phyloP scores from a whole-genome alignment of 805 yeast species.

The Cyberlindnera meyerae region DNA sequence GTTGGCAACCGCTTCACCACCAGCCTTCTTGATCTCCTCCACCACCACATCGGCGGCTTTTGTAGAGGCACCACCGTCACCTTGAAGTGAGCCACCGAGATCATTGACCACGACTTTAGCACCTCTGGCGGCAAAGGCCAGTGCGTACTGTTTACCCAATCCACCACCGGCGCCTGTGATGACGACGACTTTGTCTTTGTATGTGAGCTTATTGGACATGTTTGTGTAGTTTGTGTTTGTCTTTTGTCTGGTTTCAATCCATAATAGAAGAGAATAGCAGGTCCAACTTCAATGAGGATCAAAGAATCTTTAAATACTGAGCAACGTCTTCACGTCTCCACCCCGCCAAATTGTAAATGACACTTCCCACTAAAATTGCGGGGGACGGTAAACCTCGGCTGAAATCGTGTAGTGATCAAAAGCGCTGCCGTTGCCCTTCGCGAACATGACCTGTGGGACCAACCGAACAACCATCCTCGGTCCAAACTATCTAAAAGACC shows the following conservation, averaged over 20 bases:
- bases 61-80: constrained; percentile 62
- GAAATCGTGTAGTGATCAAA: too few species aligned
- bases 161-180: constrained; percentile 99
- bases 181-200: constrained; percentile 82
- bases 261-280: too few species aligned
- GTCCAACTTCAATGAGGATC: too few species aligned
- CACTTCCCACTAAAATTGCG: too few species aligned
- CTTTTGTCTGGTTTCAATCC: too few species aligned
- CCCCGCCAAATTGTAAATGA: too few species aligned
- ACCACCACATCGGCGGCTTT: constrained; percentile 88
- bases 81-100: constrained; percentile 77
- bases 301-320: too few species aligned
- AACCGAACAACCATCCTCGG: neutral
- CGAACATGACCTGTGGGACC: neutral
- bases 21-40: constrained; percentile 66
- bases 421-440: too few species aligned
- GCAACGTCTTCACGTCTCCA: too few species aligned
- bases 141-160: constrained; percentile 81
- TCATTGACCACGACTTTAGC: constrained; percentile 96
- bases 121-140: constrained; percentile 83
- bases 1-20: constrained; percentile 90
- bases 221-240: neutral
- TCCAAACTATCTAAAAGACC: too few species aligned
- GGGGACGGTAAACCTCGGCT: too few species aligned
- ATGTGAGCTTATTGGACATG: constrained; percentile 37